Base-by-base conservation (phyloP, 176 grass and related monocot species). In the Oropetium thomaeum region DNA sequence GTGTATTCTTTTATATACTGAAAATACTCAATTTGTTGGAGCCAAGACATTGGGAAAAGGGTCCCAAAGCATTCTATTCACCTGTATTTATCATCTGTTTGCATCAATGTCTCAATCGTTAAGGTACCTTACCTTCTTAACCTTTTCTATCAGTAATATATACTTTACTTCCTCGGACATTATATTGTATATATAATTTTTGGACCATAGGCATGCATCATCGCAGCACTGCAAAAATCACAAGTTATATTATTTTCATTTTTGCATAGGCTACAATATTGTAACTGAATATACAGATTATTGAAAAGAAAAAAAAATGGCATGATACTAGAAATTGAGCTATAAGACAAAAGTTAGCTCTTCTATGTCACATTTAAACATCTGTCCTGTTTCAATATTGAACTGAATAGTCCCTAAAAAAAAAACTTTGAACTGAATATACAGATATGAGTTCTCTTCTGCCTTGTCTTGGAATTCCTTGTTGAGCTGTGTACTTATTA, bases 1-100 rank as follows among this genome's bases (percentile, higher is more conserved):
- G 20, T 23, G 48, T 71, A 85, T 83, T 62, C 69, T 83, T 80
- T 41, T 86, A 70, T 83, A 62, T 70, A 54, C 76, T 57, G 70
- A 67, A 47, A 29, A 87, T 44, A 84, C 70, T 77, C 64, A 71
- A 62, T n/a, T 65, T 40, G 58, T 53, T 55, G 67, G 71, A 82
- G 73, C 86, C 20, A 73, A 84, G 69, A 63, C 78, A 60, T 58
- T 1, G 10, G 1, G 0, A 30, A 6, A 30, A 65, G 59, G 70
- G 34, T 86, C 57, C 31, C 53, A 10, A 84, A 84, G 73, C 22
- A 87, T 79, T 69, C 77, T 40, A 38, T 82, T 52, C 60, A 48
- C 62, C 52, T 84, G 81, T 74, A 7, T 8, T 2, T 31, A 13
- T 71, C 28, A 52, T 19, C 10, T 60, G 45, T 83, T 72, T 82